Conservation (phyloP, 257 asterid genomes). For the Petunia axillaris region DNA sequence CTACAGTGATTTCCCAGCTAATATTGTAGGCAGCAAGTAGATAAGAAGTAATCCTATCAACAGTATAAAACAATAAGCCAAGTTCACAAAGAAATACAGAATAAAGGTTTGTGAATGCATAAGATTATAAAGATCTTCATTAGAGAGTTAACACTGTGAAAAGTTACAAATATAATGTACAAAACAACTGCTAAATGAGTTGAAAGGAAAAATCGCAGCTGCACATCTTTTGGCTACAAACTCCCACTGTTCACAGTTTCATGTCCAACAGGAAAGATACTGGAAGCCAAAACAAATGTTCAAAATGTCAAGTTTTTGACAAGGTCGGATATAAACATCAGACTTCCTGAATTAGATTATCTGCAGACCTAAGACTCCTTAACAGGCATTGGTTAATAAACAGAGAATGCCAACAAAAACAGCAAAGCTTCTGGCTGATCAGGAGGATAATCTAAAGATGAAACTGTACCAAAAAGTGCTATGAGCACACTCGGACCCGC, state of each 20-base stretch:
- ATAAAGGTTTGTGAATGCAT: neutral
- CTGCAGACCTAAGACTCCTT: neutral
- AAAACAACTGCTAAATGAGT: neutral
- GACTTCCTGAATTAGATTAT: slow-evolving; percentile 10
- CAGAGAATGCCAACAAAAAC: neutral
- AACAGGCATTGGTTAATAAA: slow-evolving; percentile 16
- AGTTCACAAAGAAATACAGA: too few relatives aligned
- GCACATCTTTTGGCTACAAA: neutral
- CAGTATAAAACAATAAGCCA: too few relatives aligned
- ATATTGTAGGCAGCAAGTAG: too few relatives aligned
- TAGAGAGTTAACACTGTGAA: slow-evolving; percentile 2
- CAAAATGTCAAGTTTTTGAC: neutral
- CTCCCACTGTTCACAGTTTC: neutral
- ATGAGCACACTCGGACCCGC: slow-evolving; percentile 62
- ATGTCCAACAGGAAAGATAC: neutral
- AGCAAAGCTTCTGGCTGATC: neutral
- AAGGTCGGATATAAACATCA: neutral
- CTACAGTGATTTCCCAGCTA: neutral
- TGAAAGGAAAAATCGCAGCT: neutral
- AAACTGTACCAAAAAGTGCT: slow-evolving; percentile 29
- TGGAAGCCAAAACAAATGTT: neutral
- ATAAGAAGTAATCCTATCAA: too few relatives aligned
- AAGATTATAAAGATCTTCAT: slow-evolving; percentile 3
- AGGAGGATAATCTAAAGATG: neutral
- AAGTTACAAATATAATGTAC: neutral